These are phyloP conservation scores for Lentinus tigrinus DNA, from an alignment of 768 basidiomycete genomes.

Conservation along the genomic window DNA sequence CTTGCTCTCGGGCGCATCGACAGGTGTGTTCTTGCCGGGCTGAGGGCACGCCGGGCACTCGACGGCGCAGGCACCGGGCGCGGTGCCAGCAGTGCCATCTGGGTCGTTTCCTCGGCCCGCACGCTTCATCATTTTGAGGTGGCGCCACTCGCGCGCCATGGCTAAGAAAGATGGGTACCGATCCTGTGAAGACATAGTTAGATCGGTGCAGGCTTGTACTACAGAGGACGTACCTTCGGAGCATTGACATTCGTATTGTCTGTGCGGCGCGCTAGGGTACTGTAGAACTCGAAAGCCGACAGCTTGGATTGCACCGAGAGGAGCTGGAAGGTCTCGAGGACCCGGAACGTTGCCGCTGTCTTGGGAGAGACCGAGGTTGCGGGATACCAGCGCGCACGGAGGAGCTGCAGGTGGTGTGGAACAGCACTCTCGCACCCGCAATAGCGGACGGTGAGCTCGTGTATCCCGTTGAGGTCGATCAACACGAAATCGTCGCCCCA, in stretches of 20 bases:
- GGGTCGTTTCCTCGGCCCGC: slow-evolving; percentile 22
- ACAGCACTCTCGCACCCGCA: slow-evolving; percentile 22
- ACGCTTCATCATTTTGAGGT: slow-evolving; percentile 22
- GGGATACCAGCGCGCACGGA: slow-evolving; percentile 31
- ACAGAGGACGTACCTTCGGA: background rate
- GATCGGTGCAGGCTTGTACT: background rate
- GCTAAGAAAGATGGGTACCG: slow-evolving; percentile 15
- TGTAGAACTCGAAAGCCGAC: slow-evolving; percentile 34
- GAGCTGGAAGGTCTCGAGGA: slow-evolving; percentile 33
- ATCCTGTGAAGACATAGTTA: slow-evolving; percentile 8
- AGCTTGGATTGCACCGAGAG: slow-evolving; percentile 33
- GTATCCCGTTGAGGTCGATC: slow-evolving; percentile 27
- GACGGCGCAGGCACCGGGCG: slow-evolving; percentile 16
- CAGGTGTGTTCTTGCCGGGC: slow-evolving; percentile 20
- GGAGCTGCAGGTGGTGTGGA: slow-evolving; percentile 25
- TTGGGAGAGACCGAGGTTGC: slow-evolving; percentile 28
- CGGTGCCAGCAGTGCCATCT: slow-evolving; percentile 8
- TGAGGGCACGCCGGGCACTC: slow-evolving; percentile 28
- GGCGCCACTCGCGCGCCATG: slow-evolving; percentile 18
- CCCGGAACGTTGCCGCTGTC: slow-evolving; percentile 30
- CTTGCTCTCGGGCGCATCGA: slow-evolving; percentile 3
- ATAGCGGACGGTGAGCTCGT: slow-evolving; percentile 22
- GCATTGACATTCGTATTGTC: slow-evolving; percentile 30
- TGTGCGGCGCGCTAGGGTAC: slow-evolving; percentile 21
- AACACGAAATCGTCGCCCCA: slow-evolving; percentile 16